These are phyloP conservation scores for Hibiscus syriacus DNA, from an alignment of 345 rosid genomes.

Conservation along the genomic window DNA sequence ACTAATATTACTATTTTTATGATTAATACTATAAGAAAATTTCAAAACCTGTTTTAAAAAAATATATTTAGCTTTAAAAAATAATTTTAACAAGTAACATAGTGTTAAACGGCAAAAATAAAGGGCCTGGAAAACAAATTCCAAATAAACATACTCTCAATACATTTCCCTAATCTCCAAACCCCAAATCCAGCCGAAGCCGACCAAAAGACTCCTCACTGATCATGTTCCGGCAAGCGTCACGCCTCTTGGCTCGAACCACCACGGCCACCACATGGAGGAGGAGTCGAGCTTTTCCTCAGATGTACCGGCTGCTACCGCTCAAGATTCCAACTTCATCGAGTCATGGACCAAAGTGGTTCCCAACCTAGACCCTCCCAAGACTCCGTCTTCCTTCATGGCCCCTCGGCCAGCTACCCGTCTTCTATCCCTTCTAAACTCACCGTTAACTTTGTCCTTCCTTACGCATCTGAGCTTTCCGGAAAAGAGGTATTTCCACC, in stretches of 20 bases:
- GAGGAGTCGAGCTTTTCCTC: slow-evolving; percentile 38
- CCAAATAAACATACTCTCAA: not conserved
- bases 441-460: slow-evolving; percentile 86
- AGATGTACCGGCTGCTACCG: slow-evolving; percentile 40
- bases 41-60: too few relatives aligned
- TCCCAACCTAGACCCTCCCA: slow-evolving; percentile 73
- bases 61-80: too few relatives aligned
- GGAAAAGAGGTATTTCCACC: slow-evolving; percentile 35
- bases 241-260: slow-evolving; percentile 40
- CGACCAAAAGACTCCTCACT: not conserved
- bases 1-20: too few relatives aligned
- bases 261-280: slow-evolving; percentile 14
- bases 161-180: not conserved
- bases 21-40: too few relatives aligned
- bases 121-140: not conserved
- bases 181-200: not conserved
- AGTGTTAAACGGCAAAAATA: not conserved
- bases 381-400: slow-evolving; percentile 70
- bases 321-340: slow-evolving; percentile 39
- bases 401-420: slow-evolving; percentile 48
- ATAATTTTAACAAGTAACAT: too few relatives aligned
- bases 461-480: slow-evolving; percentile 46
- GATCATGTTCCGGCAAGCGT: slow-evolving; percentile 45
- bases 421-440: slow-evolving; percentile 68
- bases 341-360: slow-evolving; percentile 66